Evolutionary conservation across 768 basidiomycete genomes (phyloP).

Genomic region (Termitomyces sp.): DNA sequence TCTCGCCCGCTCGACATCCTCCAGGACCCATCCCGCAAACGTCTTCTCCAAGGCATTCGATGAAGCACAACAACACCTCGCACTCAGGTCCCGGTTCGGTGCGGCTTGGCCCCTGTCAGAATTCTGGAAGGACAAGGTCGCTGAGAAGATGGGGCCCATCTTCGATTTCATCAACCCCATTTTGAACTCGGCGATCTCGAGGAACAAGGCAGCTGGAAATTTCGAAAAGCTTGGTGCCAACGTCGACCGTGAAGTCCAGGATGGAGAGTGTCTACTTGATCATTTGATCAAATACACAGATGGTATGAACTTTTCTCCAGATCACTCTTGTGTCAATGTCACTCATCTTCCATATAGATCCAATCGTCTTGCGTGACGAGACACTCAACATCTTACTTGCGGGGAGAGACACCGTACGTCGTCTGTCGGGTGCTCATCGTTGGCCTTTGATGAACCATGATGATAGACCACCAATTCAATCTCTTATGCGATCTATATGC

Average conservation of each 20-base stretch:
- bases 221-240: slow-evolving; percentile 15
- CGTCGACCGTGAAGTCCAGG: slow-evolving; percentile 23
- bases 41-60: slow-evolving; percentile 45
- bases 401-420: slow-evolving; percentile 47
- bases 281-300: slow-evolving; percentile 47
- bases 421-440: not conserved
- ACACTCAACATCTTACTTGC: slow-evolving; percentile 52
- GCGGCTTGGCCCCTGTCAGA: slow-evolving; percentile 44
- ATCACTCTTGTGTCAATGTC: not conserved
- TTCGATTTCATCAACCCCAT: slow-evolving; percentile 51
- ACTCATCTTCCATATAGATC: slow-evolving; percentile 18
- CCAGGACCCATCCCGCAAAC: slow-evolving; percentile 29
- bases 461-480: slow-evolving; percentile 32
- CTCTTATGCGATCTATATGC: slow-evolving; percentile 37
- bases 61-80: slow-evolving; percentile 31
- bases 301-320: slow-evolving; percentile 23
- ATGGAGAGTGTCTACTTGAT: slow-evolving; percentile 39
- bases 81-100: slow-evolving; percentile 32
- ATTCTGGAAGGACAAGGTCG: slow-evolving; percentile 42
- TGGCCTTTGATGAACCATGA: not conserved
- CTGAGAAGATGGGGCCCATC: slow-evolving; percentile 40
- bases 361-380: slow-evolving; percentile 37
- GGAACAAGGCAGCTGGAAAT: slow-evolving; percentile 11
- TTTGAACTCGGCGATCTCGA: slow-evolving; percentile 37
- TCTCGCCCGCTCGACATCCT: slow-evolving; percentile 20